These are phyloP conservation scores for Pisolithus marmoratus DNA, from an alignment of 768 basidiomycete species.

Conservation along the genomic window DNA sequence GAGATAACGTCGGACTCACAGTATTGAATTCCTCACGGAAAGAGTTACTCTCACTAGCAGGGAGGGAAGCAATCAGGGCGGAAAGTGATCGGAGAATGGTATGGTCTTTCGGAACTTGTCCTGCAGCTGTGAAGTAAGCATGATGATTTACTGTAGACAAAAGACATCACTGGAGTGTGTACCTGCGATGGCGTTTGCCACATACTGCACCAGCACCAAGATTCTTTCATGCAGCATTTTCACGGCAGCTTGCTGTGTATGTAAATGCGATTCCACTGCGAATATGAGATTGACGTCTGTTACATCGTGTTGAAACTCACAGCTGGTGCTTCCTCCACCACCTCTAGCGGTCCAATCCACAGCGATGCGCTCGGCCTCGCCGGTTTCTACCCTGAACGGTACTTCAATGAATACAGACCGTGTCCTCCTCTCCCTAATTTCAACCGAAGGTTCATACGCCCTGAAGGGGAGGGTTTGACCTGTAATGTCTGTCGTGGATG, in stretches of 20 bases:
- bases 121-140: conserved; percentile 31
- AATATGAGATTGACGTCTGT: conserved; percentile 1
- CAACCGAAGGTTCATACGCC: conserved; percentile 89
- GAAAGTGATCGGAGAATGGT: conserved; percentile 77
- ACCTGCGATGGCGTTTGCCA: conserved; percentile 73
- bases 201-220: conserved; percentile 79
- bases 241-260: conserved; percentile 90
- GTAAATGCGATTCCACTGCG: conserved; percentile 84
- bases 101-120: conserved; percentile 71
- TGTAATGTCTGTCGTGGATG: conserved; percentile 48
- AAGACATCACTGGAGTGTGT: conserved; percentile 11
- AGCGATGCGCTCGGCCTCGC: conserved; percentile 97
- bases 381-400: conserved; percentile 87
- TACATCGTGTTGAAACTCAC: conserved; percentile 40
- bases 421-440: conserved; percentile 72
- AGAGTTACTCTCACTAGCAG: conserved; percentile 74
- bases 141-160: neutral
- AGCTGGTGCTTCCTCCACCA: conserved; percentile 73
- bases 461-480: conserved; percentile 81
- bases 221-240: conserved; percentile 96
- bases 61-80: conserved; percentile 82
- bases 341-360: conserved; percentile 93
- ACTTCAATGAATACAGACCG: conserved; percentile 81
- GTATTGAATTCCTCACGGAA: conserved; percentile 90
- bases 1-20: conserved; percentile 36